These are phyloP conservation scores for Lasiodiplodia gonubiensis DNA, from an alignment of 2,329 filamentous ascomycete genomes.

Conservation along the genomic window DNA sequence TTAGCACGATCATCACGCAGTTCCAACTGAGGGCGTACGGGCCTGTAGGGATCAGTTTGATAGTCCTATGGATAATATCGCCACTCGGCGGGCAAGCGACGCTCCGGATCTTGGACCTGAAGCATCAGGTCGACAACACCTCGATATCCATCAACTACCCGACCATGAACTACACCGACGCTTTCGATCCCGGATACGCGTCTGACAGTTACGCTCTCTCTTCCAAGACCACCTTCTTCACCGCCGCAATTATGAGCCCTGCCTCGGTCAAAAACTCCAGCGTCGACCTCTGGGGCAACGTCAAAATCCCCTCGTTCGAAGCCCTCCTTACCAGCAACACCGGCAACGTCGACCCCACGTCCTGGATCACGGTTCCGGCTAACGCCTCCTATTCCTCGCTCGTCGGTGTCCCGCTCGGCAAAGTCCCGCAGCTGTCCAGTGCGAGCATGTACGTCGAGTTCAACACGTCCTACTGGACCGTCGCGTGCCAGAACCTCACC, in stretches of 20 bases:
- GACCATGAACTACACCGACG: background rate
- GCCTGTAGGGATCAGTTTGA: conserved; percentile 23
- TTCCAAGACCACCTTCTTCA: background rate
- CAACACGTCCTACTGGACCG: background rate
- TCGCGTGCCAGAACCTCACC: background rate
- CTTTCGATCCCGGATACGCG: background rate
- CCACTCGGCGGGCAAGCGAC: conserved; percentile 31
- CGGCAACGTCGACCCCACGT: background rate
- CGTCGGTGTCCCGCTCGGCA: background rate
- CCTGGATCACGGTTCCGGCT: background rate
- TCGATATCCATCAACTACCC: background rate
- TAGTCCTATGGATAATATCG: conserved; percentile 29
- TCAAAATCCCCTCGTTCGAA: background rate
- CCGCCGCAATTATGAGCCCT: conserved; percentile 1
- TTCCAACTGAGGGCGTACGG: conserved; percentile 30
- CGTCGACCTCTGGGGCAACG: background rate
- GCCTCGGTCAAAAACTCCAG: background rate
- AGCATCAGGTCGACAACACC: background rate
- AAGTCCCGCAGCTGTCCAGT: background rate
- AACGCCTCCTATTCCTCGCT: background rate
- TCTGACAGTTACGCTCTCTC: background rate
- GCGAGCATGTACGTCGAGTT: background rate
- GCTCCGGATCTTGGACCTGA: conserved; percentile 28
- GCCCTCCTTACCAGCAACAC: background rate
- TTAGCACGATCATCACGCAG: conserved; percentile 30